Base-by-base conservation (phyloP, 345 rosid species). In the Durio zibethinus region DNA sequence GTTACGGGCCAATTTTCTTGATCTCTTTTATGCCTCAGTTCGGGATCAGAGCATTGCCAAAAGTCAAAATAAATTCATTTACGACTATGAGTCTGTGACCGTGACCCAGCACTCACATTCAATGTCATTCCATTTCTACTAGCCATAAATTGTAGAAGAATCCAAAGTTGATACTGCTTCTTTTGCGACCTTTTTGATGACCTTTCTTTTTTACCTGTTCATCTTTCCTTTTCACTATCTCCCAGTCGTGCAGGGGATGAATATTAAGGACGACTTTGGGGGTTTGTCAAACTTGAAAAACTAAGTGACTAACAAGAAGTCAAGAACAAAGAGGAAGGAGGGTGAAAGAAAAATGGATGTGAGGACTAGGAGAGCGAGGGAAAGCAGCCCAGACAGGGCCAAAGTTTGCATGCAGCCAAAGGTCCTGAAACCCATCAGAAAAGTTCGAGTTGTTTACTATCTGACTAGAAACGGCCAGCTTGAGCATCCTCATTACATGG, bases 401-500 rank as follows among this genome's bases (percentile, higher is more conserved):
- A 85, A 77, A 77, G 77, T 72, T 0, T 59, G 82, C 72, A 47
- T 53, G 85, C 83, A 79, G 61, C 83, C 77, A 23, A 82, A 52
- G 59, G 71, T 78, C 36, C 31, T 50, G 45, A 82, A 76, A 60
- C 77, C 83, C 50, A 71, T 80, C 29, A 87, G 66, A 79, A 93
- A 84, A 80, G 87, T 90, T 77, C 95, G 88, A 79, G 86, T 94
- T 53, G 93, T 94, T 68, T 94, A 94, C 79, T 94, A 94, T 60
- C 91, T 94, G 79, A 85, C 98, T 8, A 87, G 97, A 82, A 90
- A 93, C 78, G 98, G 98, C 48, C 95, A 87, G 38, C 97, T 94
- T 62, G 97, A 94, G 72, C 98, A 94, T 52, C 98, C 98, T 53
- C 98, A 94, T 79, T 93, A 82, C 85, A 87, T 94, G 84, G 97